A percentile compares a stretch with the other conserved stretches of the same genome.
Conservation (phyloP, 2,329 filamentous ascomycete species). For the Mollisiaceae sp. region DNA sequence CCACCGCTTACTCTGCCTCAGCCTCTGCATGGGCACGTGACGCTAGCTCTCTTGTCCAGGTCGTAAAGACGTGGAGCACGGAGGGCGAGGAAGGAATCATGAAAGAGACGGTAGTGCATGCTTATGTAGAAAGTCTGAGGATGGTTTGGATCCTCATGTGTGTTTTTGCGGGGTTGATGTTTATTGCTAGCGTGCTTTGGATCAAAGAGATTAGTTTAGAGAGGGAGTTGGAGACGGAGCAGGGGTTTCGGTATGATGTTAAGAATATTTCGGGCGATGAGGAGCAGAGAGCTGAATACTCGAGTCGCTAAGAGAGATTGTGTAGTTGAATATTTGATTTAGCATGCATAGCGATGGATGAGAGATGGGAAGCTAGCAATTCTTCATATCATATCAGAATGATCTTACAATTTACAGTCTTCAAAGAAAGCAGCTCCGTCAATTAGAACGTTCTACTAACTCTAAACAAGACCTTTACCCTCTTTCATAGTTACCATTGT, state of each 20-base stretch:
- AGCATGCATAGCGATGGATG: neutral
- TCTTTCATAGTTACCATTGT: too few species aligned
- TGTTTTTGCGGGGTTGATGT: slow-evolving; percentile 28
- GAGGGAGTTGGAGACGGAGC: slow-evolving; percentile 32
- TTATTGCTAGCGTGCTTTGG: slow-evolving; percentile 46
- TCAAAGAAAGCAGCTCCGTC: too few species aligned
- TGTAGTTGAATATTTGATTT: neutral
- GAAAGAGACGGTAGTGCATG: slow-evolving; percentile 11
- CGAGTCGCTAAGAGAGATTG: neutral
- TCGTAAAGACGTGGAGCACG: slow-evolving; percentile 30
- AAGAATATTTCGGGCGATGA: slow-evolving; percentile 11
- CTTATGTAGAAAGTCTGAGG: slow-evolving; percentile 28
- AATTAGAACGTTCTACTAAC: too few species aligned
- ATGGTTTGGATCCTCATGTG: slow-evolving; percentile 39
- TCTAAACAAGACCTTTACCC: too few species aligned
- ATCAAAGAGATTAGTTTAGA: slow-evolving; percentile 47
- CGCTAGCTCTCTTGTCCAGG: slow-evolving; percentile 31
- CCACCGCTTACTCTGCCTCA: slow-evolving; percentile 23
- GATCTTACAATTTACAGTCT: too few species aligned
- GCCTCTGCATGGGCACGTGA: slow-evolving; percentile 30
- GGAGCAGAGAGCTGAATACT: neutral
- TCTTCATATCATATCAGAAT: too few species aligned
- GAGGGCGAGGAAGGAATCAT: slow-evolving; percentile 15
- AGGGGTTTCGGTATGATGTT: slow-evolving; percentile 23
- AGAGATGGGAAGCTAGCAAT: too few species aligned